These are phyloP conservation scores for Tolypocladium sp. DNA, from an alignment of 2,329 filamentous ascomycete species.

Conservation along the genomic window DNA sequence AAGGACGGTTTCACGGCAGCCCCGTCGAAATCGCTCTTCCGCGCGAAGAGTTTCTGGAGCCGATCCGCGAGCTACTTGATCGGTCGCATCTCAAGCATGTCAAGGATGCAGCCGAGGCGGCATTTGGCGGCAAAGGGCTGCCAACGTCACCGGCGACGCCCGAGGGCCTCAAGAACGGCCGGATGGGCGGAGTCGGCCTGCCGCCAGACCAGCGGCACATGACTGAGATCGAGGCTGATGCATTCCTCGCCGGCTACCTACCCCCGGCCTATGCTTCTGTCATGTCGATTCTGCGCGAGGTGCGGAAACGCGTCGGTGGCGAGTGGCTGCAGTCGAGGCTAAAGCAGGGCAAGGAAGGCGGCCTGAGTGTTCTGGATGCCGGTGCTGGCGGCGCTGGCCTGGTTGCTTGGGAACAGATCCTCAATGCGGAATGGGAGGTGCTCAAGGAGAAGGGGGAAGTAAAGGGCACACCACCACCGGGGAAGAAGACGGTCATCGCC, in stretches of 20 bases:
- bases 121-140: conserved; percentile 68
- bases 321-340: conserved; percentile 61
- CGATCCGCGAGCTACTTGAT: conserved; percentile 59
- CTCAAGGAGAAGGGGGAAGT: conserved; percentile 44
- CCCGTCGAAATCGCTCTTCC: conserved; percentile 72
- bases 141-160: conserved; percentile 71
- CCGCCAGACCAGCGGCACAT: conserved; percentile 56
- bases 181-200: conserved; percentile 57
- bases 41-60: conserved; percentile 55
- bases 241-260: conserved; percentile 59
- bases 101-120: conserved; percentile 56
- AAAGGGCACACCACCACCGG: conserved; percentile 39
- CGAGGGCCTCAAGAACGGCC: conserved; percentile 40
- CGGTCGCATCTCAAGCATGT: conserved; percentile 68
- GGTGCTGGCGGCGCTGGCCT: conserved; percentile 66
- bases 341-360: conserved; percentile 42
- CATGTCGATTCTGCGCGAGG: conserved; percentile 60
- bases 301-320: conserved; percentile 62
- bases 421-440: conserved; percentile 72
- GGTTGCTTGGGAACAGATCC: conserved; percentile 67
- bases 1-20: conserved; percentile 65
- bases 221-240: conserved; percentile 67
- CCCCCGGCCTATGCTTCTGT: conserved; percentile 63
- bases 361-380: conserved; percentile 61
- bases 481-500: conserved; percentile 73